Evolutionary conservation across 352 stramenopile species (phyloP), one percentile per base, ranked within the genome.

Genomic region (Phytopythium montanum): DNA sequence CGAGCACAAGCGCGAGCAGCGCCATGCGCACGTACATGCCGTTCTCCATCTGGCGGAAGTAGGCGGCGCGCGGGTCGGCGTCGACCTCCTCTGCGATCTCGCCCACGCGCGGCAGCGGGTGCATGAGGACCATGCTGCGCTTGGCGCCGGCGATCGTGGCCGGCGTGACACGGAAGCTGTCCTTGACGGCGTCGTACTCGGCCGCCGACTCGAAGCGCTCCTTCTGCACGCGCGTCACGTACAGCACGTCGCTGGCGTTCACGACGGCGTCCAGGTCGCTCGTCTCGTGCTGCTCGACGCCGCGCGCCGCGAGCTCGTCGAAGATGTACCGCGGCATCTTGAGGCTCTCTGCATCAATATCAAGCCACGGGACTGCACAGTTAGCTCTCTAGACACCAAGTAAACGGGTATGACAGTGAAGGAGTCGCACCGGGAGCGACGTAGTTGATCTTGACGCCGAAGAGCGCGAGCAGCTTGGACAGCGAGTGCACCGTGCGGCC

Each of bases 1-100:
- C 81, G 62, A 98, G 66, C 23, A 99, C 81, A 10, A 99, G 81
- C 31, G 95, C 88, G 49, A 99, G 85, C 64, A 99, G 70, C 48
- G 98, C 97, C 96, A 99, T 99, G 70, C 98, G 91, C 61, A 98
- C 94, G 76, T 96, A 99, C 96, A 99, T 99, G 59, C 98, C 98
- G 82, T 99, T 98, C 69, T 96, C 84, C 88, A 97, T 97, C 79
- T 99, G 96, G 61, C 95, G 82, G 69, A 99, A 99, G 75, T 99
- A 99, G 13, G 95, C 96, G 41, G 96, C 95, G 51, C 96, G 88
- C 41, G 95, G 94, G 72, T 99, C 95, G 12, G 67, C 69, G 73
- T 99, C 98, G 23, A 99, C 92, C 44, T 98, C 95, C 59, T 97
- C 87, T 9, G 80, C 71, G 65, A 99, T 99, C 72, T 99, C 98